Percentiles rank a stretch among this genome's conserved stretches.
Conservation (phyloP, 805 yeast genomes). For the Tetrapisispora namnaoensis region DNA sequence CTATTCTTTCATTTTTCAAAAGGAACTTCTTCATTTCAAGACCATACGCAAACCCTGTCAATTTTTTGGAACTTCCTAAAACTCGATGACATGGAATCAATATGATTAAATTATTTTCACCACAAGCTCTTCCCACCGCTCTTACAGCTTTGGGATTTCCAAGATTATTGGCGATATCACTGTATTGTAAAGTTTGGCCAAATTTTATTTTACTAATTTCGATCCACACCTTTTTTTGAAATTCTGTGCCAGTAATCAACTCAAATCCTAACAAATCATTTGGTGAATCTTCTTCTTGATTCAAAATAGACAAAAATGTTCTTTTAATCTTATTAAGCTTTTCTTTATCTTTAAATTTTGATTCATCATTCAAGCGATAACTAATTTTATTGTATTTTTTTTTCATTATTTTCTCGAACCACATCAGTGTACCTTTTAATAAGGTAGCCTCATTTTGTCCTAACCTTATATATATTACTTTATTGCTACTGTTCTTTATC, state of each 20-base stretch:
- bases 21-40: conserved; percentile 25
- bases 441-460: conserved; percentile 10
- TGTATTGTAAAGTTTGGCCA: conserved; percentile 30
- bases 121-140: conserved; percentile 35
- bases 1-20: conserved; percentile 12
- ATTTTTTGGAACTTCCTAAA: conserved; percentile 23
- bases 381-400: background rate
- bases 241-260: conserved; percentile 32
- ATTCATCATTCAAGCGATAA: background rate
- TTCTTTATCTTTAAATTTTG: background rate
- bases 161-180: conserved; percentile 27
- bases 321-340: background rate
- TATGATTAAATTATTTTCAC: conserved; percentile 32
- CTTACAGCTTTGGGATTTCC: conserved; percentile 28
- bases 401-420: conserved; percentile 5
- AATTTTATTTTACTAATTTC: conserved; percentile 21
- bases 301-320: background rate
- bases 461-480: conserved; percentile 13
- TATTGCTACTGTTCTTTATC: conserved; percentile 6
- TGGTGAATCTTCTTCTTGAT: background rate
- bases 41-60: conserved; percentile 36
- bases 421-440: conserved; percentile 6
- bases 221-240: conserved; percentile 34
- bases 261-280: conserved; percentile 12
- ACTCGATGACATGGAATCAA: conserved; percentile 39